phyloP scores from a whole-genome alignment of 2,329 filamentous ascomycete species.

The Coniochaeta pulveracea region DNA sequence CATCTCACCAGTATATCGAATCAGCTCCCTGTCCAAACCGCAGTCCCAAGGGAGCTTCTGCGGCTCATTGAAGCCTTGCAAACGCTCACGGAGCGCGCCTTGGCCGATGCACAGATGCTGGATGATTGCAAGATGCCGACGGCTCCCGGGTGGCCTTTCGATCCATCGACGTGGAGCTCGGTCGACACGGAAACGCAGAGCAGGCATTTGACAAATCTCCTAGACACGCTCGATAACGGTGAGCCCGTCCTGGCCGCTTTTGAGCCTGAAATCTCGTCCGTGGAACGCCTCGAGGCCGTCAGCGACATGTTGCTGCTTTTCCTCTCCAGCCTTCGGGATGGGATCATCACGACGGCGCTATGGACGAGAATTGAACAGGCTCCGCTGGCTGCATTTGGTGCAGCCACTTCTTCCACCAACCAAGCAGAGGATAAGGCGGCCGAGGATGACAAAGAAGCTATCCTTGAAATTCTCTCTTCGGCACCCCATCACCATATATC shows the following conservation, averaged over 20 bases:
- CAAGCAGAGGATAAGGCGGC: conserved; percentile 14
- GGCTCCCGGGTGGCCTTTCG: conserved; percentile 51
- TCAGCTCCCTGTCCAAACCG: conserved; percentile 54
- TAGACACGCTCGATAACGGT: conserved; percentile 67
- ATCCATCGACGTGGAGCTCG: conserved; percentile 22
- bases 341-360: conserved; percentile 58
- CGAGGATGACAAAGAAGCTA: conserved; percentile 34
- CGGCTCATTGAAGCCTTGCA: conserved; percentile 73
- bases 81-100: conserved; percentile 39
- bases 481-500: conserved; percentile 75
- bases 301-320: conserved; percentile 64
- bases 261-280: conserved; percentile 46
- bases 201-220: conserved; percentile 23
- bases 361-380: conserved; percentile 60
- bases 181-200: conserved; percentile 16
- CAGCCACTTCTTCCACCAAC: conserved; percentile 27
- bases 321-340: conserved; percentile 63
- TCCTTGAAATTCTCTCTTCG: conserved; percentile 64
- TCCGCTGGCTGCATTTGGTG: conserved; percentile 12
- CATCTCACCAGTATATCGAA: conserved; percentile 37
- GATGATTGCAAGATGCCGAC: conserved; percentile 38
- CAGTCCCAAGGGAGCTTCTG: conserved; percentile 81
- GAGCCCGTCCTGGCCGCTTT: conserved; percentile 49
- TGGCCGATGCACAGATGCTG: conserved; percentile 53
- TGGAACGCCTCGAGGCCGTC: conserved; percentile 64